Conservation (phyloP, 2,329 filamentous ascomycete genomes). For the Paracamarosporium sp. region DNA sequence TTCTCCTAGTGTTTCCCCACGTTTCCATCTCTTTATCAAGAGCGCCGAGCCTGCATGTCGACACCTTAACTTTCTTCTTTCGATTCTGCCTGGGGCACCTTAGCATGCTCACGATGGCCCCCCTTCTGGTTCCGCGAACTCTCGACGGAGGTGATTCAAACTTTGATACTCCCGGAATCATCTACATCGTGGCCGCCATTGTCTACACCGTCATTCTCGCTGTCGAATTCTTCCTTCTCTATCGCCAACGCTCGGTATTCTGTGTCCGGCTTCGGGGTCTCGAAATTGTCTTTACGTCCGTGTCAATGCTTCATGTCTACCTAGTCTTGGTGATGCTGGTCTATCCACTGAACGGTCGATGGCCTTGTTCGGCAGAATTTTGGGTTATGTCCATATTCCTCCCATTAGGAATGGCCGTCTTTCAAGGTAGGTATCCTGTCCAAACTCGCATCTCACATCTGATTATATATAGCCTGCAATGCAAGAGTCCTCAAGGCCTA, state of each 20-base stretch:
- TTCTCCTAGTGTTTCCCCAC: slow-evolving; percentile 28
- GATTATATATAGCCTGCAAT: slow-evolving; percentile 37
- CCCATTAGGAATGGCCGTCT: slow-evolving; percentile 47
- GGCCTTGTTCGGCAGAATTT: slow-evolving; percentile 45
- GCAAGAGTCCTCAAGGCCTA: slow-evolving; percentile 45
- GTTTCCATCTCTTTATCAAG: slow-evolving; percentile 31
- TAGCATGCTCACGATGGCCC: slow-evolving; percentile 40
- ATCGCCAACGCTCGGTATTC: slow-evolving; percentile 36
- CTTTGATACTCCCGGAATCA: slow-evolving; percentile 38
- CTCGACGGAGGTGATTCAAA: slow-evolving; percentile 41
- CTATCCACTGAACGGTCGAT: slow-evolving; percentile 45
- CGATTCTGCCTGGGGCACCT: slow-evolving; percentile 17
- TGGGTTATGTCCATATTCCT: slow-evolving; percentile 49
- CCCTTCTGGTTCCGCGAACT: slow-evolving; percentile 29
- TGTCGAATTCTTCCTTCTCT: slow-evolving; percentile 38
- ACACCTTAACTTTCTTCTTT: slow-evolving; percentile 12
- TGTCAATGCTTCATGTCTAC: slow-evolving; percentile 46
- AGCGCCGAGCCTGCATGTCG: slow-evolving; percentile 29
- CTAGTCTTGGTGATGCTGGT: slow-evolving; percentile 43
- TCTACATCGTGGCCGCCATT: slow-evolving; percentile 39
- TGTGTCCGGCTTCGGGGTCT: slow-evolving; percentile 42
- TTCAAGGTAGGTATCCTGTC: slow-evolving; percentile 35
- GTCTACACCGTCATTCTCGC: slow-evolving; percentile 41
- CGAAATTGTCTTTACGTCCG: slow-evolving; percentile 41
- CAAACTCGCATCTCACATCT: not conserved